Conservation (phyloP, 345 rosid genomes). For the Arabis hirsuta region DNA sequence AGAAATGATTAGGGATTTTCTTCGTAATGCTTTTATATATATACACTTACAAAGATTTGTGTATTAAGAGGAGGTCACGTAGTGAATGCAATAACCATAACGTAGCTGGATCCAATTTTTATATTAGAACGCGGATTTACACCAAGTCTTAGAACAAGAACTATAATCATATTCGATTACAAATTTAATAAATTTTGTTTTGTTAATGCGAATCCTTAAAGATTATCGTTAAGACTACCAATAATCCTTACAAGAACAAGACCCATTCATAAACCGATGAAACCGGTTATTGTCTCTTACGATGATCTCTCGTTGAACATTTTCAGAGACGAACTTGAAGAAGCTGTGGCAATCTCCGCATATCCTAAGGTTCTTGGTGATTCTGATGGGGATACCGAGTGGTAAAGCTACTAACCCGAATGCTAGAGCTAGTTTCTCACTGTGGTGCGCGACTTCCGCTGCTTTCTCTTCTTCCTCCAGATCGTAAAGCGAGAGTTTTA, state of each 20-base stretch:
- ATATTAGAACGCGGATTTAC: slow-evolving; percentile 11
- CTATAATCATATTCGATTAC: slow-evolving; percentile 5
- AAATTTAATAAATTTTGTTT: not conserved
- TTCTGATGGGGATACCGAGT: slow-evolving; percentile 66
- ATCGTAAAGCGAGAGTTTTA: slow-evolving; percentile 66
- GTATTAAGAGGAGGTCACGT: slow-evolving; percentile 43
- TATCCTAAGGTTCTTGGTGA: slow-evolving; percentile 83
- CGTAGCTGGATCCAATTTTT: slow-evolving; percentile 28
- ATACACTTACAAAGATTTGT: not conserved
- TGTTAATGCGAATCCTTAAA: too few species aligned
- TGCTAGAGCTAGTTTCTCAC: slow-evolving; percentile 88
- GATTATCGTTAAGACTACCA: slow-evolving; percentile 46
- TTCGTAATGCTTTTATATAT: slow-evolving; percentile 17
- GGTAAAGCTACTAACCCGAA: slow-evolving; percentile 72
- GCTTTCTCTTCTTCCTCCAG: slow-evolving; percentile 88
- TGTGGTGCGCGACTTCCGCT: slow-evolving; percentile 72
- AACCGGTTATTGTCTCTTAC: slow-evolving; percentile 82
- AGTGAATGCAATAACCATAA: slow-evolving; percentile 35
- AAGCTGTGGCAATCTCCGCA: slow-evolving; percentile 86
- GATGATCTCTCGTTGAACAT: slow-evolving; percentile 61
- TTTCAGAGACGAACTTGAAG: slow-evolving; percentile 71
- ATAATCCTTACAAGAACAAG: slow-evolving; percentile 74
- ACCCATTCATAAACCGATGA: slow-evolving; percentile 62
- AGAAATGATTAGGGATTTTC: not conserved
- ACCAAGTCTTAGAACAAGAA: slow-evolving; percentile 20